Conservation (phyloP, 2,329 filamentous ascomycete genomes). For the Fusarium nygamai region DNA sequence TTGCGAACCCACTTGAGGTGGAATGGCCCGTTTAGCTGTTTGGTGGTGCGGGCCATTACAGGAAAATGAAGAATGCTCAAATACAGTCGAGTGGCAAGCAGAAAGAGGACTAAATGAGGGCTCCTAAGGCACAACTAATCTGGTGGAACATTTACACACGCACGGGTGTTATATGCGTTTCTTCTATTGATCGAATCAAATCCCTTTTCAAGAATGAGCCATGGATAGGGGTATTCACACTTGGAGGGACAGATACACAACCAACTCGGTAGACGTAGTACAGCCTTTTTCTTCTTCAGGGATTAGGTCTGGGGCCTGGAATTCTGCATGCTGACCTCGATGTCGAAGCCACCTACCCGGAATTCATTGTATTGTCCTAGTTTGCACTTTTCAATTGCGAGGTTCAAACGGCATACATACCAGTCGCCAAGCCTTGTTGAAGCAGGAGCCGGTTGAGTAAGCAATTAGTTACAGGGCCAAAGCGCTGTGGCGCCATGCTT, state of each 20-base stretch:
- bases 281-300: background rate
- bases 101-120: background rate
- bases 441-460: background rate
- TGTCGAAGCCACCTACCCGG: background rate
- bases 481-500: too few relatives aligned
- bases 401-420: background rate
- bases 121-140: background rate
- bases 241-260: background rate
- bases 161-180: background rate
- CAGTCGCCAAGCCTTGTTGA: background rate
- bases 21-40: background rate
- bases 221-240: background rate
- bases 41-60: background rate
- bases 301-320: background rate
- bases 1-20: background rate
- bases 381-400: background rate
- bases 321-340: background rate
- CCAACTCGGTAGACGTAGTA: background rate
- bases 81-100: background rate
- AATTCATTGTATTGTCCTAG: background rate
- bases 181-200: background rate
- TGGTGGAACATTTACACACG: background rate
- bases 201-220: background rate
- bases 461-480: too few relatives aligned
- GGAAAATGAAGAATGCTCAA: background rate